phyloP scores from a whole-genome alignment of 306 rosid genomes.

The Prosopis cineraria region DNA sequence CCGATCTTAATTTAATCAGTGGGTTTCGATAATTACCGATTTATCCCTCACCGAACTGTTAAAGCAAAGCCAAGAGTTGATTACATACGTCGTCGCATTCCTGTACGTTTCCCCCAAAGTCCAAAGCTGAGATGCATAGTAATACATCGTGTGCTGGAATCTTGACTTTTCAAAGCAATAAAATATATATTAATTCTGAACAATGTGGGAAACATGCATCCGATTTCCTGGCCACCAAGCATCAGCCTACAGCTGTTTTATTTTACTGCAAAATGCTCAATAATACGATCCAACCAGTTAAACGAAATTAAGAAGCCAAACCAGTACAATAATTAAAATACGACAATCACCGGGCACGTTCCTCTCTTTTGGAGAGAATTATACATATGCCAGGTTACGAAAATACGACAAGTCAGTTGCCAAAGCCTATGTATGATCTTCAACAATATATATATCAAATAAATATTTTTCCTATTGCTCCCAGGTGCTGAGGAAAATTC shows the following conservation, averaged over 20 bases:
- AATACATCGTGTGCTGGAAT: slow-evolving; percentile 10
- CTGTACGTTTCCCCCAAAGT: slow-evolving; percentile 18
- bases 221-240: slow-evolving; percentile 16
- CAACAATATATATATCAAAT: background rate
- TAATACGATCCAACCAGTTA: slow-evolving; percentile 29
- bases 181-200: slow-evolving; percentile 5
- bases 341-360: slow-evolving; percentile 34
- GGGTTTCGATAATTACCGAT: slow-evolving; percentile 13
- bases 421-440: background rate
- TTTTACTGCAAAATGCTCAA: slow-evolving; percentile 30
- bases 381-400: background rate
- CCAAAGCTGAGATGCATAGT: background rate
- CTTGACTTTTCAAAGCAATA: slow-evolving; percentile 37
- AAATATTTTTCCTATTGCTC: background rate
- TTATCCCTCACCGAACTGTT: background rate
- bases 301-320: background rate
- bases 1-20: too few species aligned
- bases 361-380: slow-evolving; percentile 23
- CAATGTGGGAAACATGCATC: background rate
- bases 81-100: background rate
- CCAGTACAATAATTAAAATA: background rate
- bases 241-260: background rate
- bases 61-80: background rate
- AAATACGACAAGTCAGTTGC: background rate
- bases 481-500: slow-evolving; percentile 17